Base-by-base conservation (phyloP, 148 eudicot genomes). In the Amaranthus cruentus region DNA sequence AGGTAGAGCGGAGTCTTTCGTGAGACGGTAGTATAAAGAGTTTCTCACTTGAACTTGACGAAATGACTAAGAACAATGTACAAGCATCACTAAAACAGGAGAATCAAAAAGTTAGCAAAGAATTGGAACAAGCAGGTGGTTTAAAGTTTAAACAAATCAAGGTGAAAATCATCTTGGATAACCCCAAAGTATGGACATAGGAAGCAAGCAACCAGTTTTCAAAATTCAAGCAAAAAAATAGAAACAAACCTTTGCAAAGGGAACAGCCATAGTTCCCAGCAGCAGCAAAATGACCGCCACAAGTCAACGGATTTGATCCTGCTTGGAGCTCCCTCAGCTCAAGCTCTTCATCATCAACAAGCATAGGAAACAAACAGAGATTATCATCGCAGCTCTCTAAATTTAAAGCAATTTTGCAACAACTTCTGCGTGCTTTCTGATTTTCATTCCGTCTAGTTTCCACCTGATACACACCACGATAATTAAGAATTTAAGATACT, bases 311-410 rank as follows among this genome's bases (percentile, higher is more conserved):
- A 83, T 82, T 86, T 9, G 92, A 80, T 73, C 92, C 96, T 74
- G 85, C 90, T 83, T 85, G 90, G 71, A 85, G 77, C 81, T 86
- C 90, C 82, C 81, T 79, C 58, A 95, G 77, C 85, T 95, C 99
- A 78, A 95, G 79, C 83, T 95, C 99, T 84, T 95, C 99, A 82
- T 95, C 99, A 85, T 95, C 99, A 50, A 79, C 75, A 67, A 87
- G 80, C 64, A 69, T 65, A 3, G 79, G 78, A 84, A 78, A 85
- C 61, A 83, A 83, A 71, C 83, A 77, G 21, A 70, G 59, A 68
- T 78, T 77, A 70, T 79, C 92, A 80, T 85, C 84, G 60, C 77
- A 66, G 74, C 75, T 78, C 42, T 64, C 76, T 69, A 77, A 68
- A 68, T 81, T 84, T 61, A 87, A 75, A 81, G 91, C 88, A 84